These are phyloP conservation scores for Magnolia sinica DNA, from an alignment of 164 flowering plant genomes.

Conservation along the genomic window DNA sequence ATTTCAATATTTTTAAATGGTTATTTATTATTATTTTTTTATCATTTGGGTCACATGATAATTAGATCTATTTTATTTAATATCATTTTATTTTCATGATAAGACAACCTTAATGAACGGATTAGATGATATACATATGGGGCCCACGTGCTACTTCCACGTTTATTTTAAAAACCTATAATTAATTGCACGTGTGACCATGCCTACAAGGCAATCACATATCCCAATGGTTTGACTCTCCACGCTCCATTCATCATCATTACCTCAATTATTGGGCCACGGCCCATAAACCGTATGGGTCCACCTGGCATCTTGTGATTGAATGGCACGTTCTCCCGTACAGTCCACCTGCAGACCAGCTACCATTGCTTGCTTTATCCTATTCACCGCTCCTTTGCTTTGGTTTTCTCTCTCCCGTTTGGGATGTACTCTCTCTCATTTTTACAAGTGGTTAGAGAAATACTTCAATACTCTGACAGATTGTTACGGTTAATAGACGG, in stretches of 20 bases:
- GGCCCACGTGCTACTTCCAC: no score
- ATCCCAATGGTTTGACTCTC: constrained; percentile 20
- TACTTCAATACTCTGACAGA: no score
- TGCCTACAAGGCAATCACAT: background rate
- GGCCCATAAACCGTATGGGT: constrained; percentile 3
- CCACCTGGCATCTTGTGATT: constrained; percentile 6
- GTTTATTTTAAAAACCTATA: no score
- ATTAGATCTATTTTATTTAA: no score
- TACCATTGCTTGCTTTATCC: constrained; percentile 12
- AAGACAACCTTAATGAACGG: no score
- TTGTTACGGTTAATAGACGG: no score
- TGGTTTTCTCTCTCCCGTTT: background rate
- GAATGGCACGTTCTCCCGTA: background rate
- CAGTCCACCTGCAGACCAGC: constrained; percentile 3
- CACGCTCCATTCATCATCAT: constrained; percentile 13
- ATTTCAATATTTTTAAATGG: no score
- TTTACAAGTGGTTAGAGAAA: constrained; percentile 3
- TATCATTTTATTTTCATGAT: no score
- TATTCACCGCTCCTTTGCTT: background rate
- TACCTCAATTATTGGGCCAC: constrained; percentile 25
- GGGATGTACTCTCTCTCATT: background rate
- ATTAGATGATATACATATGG: no score
- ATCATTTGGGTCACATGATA: no score
- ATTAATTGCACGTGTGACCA: no score
- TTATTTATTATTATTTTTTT: no score